These are phyloP conservation scores for Triticum turgidum DNA, from an alignment of 176 grass and related monocot species.

Conservation along the genomic window DNA sequence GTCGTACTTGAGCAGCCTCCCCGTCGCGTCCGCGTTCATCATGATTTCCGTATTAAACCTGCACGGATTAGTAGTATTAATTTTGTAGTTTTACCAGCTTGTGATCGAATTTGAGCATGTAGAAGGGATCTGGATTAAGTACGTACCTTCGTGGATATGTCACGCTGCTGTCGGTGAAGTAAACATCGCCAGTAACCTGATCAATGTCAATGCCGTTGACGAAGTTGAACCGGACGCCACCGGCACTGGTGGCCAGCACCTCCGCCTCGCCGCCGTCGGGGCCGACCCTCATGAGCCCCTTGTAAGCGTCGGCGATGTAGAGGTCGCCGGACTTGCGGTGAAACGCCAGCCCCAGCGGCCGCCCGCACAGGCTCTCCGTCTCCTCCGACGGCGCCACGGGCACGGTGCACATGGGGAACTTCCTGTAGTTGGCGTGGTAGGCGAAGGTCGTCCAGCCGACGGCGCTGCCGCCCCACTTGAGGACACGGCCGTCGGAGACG, in stretches of 20 bases:
- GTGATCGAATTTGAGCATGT: background rate
- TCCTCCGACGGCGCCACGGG: background rate
- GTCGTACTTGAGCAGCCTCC: background rate
- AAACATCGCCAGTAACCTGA: background rate
- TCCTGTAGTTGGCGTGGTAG: background rate
- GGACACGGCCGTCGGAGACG: conserved; percentile 64
- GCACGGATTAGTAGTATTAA: background rate
- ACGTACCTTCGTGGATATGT: background rate
- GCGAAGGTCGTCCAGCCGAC: conserved; percentile 40
- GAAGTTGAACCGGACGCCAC: background rate
- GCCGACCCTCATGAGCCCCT: background rate
- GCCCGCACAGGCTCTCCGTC: conserved; percentile 1
- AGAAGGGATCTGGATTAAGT: background rate
- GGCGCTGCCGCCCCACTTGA: conserved; percentile 49
- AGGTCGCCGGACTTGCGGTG: background rate
- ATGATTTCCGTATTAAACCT: background rate
- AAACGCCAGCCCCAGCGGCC: background rate
- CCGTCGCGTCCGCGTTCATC: background rate
- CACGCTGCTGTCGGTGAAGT: background rate
- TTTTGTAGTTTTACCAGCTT: background rate
- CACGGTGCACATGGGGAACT: background rate
- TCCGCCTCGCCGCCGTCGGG: background rate
- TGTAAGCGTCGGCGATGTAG: background rate
- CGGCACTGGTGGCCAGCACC: background rate
- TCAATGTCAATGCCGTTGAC: background rate